These are phyloP conservation scores for Leccinum sublutescens DNA, from an alignment of 768 basidiomycete genomes.

Conservation along the genomic window DNA sequence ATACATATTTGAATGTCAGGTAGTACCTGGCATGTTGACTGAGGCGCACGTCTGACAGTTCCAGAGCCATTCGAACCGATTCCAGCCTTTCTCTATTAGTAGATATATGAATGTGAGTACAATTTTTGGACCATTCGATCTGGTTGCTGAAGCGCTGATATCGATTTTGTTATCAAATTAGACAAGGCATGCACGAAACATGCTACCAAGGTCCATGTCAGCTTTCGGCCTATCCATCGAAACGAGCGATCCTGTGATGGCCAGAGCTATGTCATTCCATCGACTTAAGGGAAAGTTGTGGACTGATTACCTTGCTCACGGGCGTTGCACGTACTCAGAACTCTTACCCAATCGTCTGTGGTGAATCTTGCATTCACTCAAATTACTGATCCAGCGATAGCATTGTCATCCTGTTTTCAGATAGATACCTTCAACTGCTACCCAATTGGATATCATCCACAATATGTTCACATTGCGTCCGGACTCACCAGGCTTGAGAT, in stretches of 20 bases:
- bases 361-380: constrained; percentile 7
- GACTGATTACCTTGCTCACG: constrained; percentile 9
- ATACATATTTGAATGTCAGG: no score
- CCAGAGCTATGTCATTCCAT: constrained; percentile 13
- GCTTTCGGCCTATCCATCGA: no score
- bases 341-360: constrained; percentile 2
- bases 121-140: no score
- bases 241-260: neutral
- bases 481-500: neutral
- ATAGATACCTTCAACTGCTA: constrained; percentile 6
- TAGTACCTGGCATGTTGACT: no score
- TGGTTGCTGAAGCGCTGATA: no score
- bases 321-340: no score
- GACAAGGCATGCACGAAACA: neutral
- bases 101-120: neutral
- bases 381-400: constrained; percentile 12
- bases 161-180: no score
- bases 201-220: neutral
- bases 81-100: neutral
- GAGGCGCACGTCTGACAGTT: no score
- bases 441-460: neutral
- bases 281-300: neutral
- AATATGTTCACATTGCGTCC: constrained; percentile 11
- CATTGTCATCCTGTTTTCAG: neutral
- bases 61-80: neutral